Evolutionary conservation across 192 early-diverging fungal genomes (phyloP).

Genomic region (Coemansia erecta): DNA sequence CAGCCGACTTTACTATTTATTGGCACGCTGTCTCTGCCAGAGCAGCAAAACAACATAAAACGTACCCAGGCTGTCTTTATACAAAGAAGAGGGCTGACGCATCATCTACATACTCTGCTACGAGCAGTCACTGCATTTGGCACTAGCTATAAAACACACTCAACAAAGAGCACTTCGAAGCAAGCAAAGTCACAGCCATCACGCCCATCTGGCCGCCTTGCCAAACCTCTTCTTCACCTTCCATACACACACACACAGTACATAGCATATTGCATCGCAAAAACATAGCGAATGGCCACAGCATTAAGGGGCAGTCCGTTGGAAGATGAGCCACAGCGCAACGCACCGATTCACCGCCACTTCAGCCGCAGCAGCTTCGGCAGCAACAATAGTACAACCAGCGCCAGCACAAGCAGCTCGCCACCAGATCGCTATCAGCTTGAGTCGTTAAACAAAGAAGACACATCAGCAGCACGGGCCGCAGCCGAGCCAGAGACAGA

Average conservation of each 20-base stretch:
- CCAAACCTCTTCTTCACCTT: too few relatives aligned
- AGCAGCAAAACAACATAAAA: too few relatives aligned
- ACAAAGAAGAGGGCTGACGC: too few relatives aligned
- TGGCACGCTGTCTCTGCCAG: too few relatives aligned
- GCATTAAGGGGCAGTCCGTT: conserved; percentile 7
- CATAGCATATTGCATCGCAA: neutral
- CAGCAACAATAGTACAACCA: conserved; percentile 28
- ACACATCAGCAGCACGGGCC: neutral
- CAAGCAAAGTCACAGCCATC: too few relatives aligned
- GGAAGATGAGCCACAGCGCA: conserved; percentile 20
- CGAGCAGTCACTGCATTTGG: too few relatives aligned
- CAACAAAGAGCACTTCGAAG: too few relatives aligned
- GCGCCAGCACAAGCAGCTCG: conserved; percentile 15
- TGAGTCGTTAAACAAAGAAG: neutral
- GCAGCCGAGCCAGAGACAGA: conserved; percentile 12
- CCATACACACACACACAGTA: too few relatives aligned
- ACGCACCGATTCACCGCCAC: conserved; percentile 19
- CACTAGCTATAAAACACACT: too few relatives aligned
- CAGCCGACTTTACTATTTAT: neutral
- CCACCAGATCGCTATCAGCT: conserved; percentile 9
- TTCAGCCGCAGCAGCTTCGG: conserved; percentile 35
- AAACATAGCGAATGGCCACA: conserved; percentile 6
- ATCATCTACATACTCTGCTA: too few relatives aligned
- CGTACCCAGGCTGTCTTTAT: too few relatives aligned
- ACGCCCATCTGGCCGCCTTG: too few relatives aligned